Conservation (phyloP, 2,329 filamentous ascomycete species). For the Tricladium varicosporioides region DNA sequence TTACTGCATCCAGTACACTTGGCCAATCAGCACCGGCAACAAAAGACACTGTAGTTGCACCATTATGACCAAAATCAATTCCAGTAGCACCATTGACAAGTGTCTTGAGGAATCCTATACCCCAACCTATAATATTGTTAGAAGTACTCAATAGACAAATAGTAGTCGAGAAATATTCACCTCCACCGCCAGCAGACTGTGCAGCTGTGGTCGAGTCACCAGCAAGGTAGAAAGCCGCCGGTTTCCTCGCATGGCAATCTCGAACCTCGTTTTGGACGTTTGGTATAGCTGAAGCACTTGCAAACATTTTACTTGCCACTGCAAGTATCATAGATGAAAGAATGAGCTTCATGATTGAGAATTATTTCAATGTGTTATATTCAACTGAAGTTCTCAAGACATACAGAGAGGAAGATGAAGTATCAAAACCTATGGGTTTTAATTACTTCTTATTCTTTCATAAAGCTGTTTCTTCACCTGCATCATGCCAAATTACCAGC, state of each 20-base stretch:
- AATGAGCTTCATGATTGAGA: too few species aligned
- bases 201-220: conserved; percentile 42
- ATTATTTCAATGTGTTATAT: too few species aligned
- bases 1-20: conserved; percentile 39
- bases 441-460: too few species aligned
- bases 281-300: not conserved
- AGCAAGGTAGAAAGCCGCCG: conserved; percentile 39
- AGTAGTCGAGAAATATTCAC: not conserved
- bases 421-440: too few species aligned
- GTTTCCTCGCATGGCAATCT: conserved; percentile 15
- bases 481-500: too few species aligned
- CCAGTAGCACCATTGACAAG: conserved; percentile 44
- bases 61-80: conserved; percentile 47
- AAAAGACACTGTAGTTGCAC: conserved; percentile 47
- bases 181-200: conserved; percentile 14
- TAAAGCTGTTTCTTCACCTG: too few species aligned
- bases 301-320: too few species aligned
- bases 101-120: conserved; percentile 47
- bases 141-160: not conserved
- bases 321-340: too few species aligned
- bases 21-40: conserved; percentile 45
- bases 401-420: too few species aligned
- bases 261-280: too few species aligned
- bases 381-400: too few species aligned
- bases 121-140: conserved; percentile 41